Evolutionary conservation across 2,329 filamentous ascomycete genomes (phyloP).

Genomic region (Colletotrichum sublineola): DNA sequence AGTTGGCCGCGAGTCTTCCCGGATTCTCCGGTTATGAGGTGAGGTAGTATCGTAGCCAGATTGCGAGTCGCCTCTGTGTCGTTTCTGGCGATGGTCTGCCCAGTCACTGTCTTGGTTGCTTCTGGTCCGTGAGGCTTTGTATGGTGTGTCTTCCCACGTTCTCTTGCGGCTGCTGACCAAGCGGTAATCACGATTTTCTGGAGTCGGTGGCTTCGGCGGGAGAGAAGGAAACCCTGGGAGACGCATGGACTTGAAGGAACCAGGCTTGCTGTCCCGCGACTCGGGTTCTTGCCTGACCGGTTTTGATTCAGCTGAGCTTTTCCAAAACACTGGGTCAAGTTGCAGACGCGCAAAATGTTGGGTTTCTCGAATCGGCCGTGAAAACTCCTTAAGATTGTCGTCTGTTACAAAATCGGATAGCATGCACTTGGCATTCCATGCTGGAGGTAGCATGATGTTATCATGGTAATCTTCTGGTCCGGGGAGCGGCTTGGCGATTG

Average conservation of each 20-base stretch:
- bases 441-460: slow-evolving; percentile 60
- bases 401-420: slow-evolving; percentile 60
- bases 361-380: slow-evolving; percentile 56
- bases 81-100: slow-evolving; percentile 24
- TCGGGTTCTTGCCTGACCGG: slow-evolving; percentile 11
- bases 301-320: slow-evolving; percentile 23
- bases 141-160: slow-evolving; percentile 30
- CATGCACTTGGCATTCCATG: slow-evolving; percentile 58
- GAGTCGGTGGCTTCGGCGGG: slow-evolving; percentile 33
- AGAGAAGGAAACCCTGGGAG: slow-evolving; percentile 38
- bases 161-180: slow-evolving; percentile 30
- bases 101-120: slow-evolving; percentile 15
- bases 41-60: slow-evolving; percentile 9
- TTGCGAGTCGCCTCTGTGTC: slow-evolving; percentile 26
- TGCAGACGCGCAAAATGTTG: slow-evolving; percentile 56
- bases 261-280: slow-evolving; percentile 18
- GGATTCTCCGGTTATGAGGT: slow-evolving; percentile 11
- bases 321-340: slow-evolving; percentile 59
- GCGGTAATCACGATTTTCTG: slow-evolving; percentile 29
- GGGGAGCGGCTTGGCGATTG: slow-evolving; percentile 61
- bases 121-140: not conserved
- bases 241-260: slow-evolving; percentile 31
- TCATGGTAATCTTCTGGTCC: slow-evolving; percentile 56
- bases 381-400: slow-evolving; percentile 59
- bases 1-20: slow-evolving; percentile 21